These are phyloP conservation scores for Trichomonas gallinae DNA, from an alignment of 208 protist species.

Conservation along the genomic window DNA sequence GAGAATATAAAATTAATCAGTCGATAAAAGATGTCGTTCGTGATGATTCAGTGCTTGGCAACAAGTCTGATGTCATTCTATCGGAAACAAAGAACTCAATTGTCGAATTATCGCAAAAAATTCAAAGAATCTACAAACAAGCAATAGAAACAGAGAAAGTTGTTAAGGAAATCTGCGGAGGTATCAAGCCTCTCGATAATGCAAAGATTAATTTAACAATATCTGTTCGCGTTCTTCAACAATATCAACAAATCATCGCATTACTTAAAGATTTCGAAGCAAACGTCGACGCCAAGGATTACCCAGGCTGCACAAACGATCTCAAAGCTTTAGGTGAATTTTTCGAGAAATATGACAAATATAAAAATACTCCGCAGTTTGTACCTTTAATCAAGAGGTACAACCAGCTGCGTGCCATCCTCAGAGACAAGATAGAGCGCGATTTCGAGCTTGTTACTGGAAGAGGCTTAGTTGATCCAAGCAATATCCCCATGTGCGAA, in stretches of 20 bases:
- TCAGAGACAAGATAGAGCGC: background rate
- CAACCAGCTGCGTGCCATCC: background rate
- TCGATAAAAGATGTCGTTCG: background rate
- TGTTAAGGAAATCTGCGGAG: background rate
- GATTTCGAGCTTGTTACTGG: background rate
- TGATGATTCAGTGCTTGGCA: background rate
- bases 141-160: conserved; percentile 10
- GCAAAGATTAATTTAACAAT: background rate
- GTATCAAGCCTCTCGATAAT: background rate
- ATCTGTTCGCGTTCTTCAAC: background rate
- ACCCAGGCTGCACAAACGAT: background rate
- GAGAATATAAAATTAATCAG: background rate
- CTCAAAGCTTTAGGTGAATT: background rate
- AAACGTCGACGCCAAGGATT: background rate
- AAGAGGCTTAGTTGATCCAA: background rate
- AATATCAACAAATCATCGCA: background rate
- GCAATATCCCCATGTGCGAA: background rate
- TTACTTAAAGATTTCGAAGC: background rate
- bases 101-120: background rate
- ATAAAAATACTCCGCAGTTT: background rate
- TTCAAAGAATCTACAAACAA: background rate
- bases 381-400: background rate
- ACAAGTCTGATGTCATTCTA: background rate
- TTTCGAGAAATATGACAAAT: background rate
- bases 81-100: background rate